A percentile compares a stretch with the other conserved stretches of the same genome.
These are phyloP conservation scores for Trichoderma orchidacearum DNA, from an alignment of 495 filamentous ascomycete genomes.

Conservation along the genomic window DNA sequence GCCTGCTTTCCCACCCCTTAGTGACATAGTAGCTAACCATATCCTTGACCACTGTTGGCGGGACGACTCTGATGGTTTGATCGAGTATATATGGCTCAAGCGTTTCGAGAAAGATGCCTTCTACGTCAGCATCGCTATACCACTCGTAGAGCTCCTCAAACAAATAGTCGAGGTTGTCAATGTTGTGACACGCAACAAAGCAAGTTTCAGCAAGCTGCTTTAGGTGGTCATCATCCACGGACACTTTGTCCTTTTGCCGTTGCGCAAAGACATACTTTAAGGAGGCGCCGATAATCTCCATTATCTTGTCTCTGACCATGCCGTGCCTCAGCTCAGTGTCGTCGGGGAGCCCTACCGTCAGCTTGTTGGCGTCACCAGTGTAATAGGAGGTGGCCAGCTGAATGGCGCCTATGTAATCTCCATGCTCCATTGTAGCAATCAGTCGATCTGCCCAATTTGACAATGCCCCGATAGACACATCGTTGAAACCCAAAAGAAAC, in stretches of 20 bases:
- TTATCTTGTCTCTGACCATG: constrained; percentile 74
- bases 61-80: constrained; percentile 57
- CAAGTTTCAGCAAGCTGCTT: constrained; percentile 70
- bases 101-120: constrained; percentile 70
- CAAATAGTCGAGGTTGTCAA: constrained; percentile 65
- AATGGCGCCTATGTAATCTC: constrained; percentile 86
- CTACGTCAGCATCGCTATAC: constrained; percentile 64
- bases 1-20: constrained; percentile 51
- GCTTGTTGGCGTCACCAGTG: constrained; percentile 71
- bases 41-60: constrained; percentile 73
- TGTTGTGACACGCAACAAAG: constrained; percentile 66
- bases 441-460: constrained; percentile 98
- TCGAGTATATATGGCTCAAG: constrained; percentile 78
- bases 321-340: constrained; percentile 61
- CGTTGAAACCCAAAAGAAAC: constrained; percentile 82
- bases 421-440: constrained; percentile 90
- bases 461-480: constrained; percentile 73
- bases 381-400: constrained; percentile 84
- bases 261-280: constrained; percentile 76
- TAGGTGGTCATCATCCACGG: constrained; percentile 44
- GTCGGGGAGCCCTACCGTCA: constrained; percentile 87
- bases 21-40: constrained; percentile 68
- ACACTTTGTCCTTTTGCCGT: constrained; percentile 34
- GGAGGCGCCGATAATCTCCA: constrained; percentile 91
- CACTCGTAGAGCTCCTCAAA: constrained; percentile 83